Conservation (phyloP, 306 rosid genomes). For the Vachellia pachyceras region DNA sequence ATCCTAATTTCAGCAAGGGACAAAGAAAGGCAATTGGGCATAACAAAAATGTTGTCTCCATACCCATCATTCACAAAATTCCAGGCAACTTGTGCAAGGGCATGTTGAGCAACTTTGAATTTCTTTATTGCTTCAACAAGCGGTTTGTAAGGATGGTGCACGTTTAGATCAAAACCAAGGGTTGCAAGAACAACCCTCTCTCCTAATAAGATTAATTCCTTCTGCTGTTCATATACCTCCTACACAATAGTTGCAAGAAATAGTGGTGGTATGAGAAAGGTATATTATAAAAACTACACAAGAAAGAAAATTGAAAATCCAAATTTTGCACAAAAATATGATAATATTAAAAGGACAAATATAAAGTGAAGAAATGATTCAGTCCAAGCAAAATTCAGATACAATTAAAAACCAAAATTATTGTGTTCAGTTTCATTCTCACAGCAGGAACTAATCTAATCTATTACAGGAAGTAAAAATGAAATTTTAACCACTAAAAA, state of each 20-base stretch:
- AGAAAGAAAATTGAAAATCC: not conserved
- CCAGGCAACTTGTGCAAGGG: conserved; percentile 99
- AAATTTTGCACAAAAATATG: not conserved
- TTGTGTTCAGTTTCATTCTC: conserved; percentile 7
- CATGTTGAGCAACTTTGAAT: conserved; percentile 97
- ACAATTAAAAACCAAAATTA: not conserved
- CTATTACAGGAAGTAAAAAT: conserved; percentile 18
- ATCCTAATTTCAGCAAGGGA: conserved; percentile 65
- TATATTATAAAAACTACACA: not conserved
- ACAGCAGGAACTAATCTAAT: conserved; percentile 25
- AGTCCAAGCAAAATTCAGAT: not conserved
- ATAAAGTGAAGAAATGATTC: not conserved
- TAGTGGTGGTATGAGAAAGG: conserved; percentile 29
- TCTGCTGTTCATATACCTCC: conserved; percentile 98
- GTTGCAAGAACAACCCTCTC: conserved; percentile 99
- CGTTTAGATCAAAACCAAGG: conserved; percentile 92
- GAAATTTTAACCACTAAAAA: conserved; percentile 2
- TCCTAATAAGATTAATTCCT: conserved; percentile 82
- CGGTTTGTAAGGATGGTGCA: conserved; percentile 97
- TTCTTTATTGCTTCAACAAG: conserved; percentile 98
- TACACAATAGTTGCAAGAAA: conserved; percentile 49
- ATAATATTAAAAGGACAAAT: not conserved
- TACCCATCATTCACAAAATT: conserved; percentile 99
- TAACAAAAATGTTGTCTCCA: conserved; percentile 52
- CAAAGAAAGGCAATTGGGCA: conserved; percentile 54